Conservation (phyloP, 306 rosid species). For the Phaseolus lunatus region DNA sequence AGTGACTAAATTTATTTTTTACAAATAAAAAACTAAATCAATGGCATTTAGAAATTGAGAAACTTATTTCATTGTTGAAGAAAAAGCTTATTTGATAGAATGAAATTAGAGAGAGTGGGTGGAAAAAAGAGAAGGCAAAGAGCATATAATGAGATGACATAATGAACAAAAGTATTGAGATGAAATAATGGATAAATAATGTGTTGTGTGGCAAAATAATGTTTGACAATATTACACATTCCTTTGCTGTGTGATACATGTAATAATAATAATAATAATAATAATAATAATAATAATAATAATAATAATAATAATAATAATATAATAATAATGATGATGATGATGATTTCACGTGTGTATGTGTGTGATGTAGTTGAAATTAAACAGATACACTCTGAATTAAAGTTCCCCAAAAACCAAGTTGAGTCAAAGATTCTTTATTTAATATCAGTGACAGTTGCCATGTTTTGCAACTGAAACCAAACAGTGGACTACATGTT, state of each 20-base stretch:
- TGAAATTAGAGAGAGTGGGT: background rate
- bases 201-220: background rate
- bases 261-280: too few relatives aligned
- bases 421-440: slow-evolving; percentile 28
- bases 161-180: background rate
- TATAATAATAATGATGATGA: too few relatives aligned
- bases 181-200: slow-evolving; percentile 4
- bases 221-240: background rate
- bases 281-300: too few relatives aligned
- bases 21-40: background rate
- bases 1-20: too few relatives aligned
- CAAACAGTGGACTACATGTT: background rate
- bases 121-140: background rate
- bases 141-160: background rate
- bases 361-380: background rate
- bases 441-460: background rate
- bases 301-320: too few relatives aligned
- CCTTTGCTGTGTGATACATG: background rate
- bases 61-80: background rate
- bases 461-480: slow-evolving; percentile 8
- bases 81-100: background rate
- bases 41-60: background rate
- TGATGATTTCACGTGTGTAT: slow-evolving; percentile 25
- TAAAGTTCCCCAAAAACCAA: background rate
- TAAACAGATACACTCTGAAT: background rate